Conservation (phyloP, 495 filamentous ascomycete genomes). For the Penicillium mononematosum region DNA sequence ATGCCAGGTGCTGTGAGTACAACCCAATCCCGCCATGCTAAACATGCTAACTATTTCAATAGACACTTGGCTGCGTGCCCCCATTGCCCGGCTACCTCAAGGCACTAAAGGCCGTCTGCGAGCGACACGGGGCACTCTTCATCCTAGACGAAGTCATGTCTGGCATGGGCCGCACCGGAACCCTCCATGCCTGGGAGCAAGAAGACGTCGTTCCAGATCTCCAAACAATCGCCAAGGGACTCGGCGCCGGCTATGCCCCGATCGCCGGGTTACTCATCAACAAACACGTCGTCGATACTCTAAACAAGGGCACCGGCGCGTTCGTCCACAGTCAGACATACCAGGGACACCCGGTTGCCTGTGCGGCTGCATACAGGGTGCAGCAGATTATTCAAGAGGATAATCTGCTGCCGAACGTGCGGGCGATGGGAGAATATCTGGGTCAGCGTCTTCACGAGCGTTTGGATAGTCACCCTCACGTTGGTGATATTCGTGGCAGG, state of each 20-base stretch:
- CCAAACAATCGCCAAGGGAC: slow-evolving; percentile 59
- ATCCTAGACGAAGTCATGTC: slow-evolving; percentile 75
- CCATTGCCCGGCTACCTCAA: slow-evolving; percentile 57
- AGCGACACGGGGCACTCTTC: slow-evolving; percentile 59
- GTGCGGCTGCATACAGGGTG: slow-evolving; percentile 47
- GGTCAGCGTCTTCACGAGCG: slow-evolving; percentile 37
- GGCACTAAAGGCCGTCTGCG: slow-evolving; percentile 57
- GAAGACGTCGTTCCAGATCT: slow-evolving; percentile 60
- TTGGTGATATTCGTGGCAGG: slow-evolving; percentile 53
- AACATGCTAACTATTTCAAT: not conserved
- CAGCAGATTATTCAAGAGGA: slow-evolving; percentile 47
- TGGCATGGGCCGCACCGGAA: slow-evolving; percentile 64
- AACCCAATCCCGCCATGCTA: not conserved
- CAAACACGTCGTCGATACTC: slow-evolving; percentile 48
- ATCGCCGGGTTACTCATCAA: slow-evolving; percentile 57
- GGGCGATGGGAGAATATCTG: slow-evolving; percentile 42
- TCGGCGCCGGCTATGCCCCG: slow-evolving; percentile 59
- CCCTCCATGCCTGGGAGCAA: slow-evolving; percentile 62
- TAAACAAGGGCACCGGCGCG: slow-evolving; percentile 49
- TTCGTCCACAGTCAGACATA: slow-evolving; percentile 56
- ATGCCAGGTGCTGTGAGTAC: slow-evolving; percentile 48
- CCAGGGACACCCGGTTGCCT: slow-evolving; percentile 52
- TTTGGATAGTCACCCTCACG: slow-evolving; percentile 39
- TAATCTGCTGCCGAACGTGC: slow-evolving; percentile 45
- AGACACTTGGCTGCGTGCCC: slow-evolving; percentile 57